Base-by-base conservation (phyloP, 2,329 filamentous ascomycete genomes). In the Fusarium sp. region DNA sequence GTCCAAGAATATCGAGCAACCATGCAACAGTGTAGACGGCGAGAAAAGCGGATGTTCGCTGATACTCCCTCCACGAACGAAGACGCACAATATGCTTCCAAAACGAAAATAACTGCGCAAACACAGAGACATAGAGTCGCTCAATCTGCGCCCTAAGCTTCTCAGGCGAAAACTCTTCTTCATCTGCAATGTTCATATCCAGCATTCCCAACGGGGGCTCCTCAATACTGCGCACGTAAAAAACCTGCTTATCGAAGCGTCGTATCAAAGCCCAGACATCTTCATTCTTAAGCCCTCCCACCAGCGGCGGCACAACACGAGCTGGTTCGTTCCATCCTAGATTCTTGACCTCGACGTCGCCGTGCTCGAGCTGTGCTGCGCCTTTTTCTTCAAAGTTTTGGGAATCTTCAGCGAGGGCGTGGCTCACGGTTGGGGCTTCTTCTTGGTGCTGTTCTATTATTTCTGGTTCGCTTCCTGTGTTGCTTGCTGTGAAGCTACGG, bases 111-210 rank as follows among this genome's bases (percentile, higher is more conserved):
- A 94, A 48, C 17, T 90, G 86, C 52, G 95, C 87, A 11, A 92
- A 83, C 1, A 97, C 89, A 0, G 91, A 93, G 86, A 94, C 94
- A 78, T 97, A 97, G 14, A 96, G 83, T 17, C 94, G 86, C 80
- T 97, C 94, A 7, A 96, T 78, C 57, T 92, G 94, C 5, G 91
- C 89, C 14, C 93, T 87, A 46, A 97, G 83, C 81, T 96, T 96
- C 76, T 96, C 93, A 0, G 93, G 93, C 0, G 92, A 93, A 78
- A 96, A 96, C 62, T 95, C 92, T 72, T 96, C 93, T 58, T 95
- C 91, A 41, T 94, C 91, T 7, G 93, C 91, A 60, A 93, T 91
- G 73, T 94, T 93, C 64, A 97, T 86, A 78, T 97, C 93, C 40
- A 97, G 83, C 17, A 90, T 89, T 9, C 91, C 92, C 2, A 92